Evolutionary conservation across 176 grass and related monocot genomes (phyloP).

Genomic region (Tuctoria greenei): DNA sequence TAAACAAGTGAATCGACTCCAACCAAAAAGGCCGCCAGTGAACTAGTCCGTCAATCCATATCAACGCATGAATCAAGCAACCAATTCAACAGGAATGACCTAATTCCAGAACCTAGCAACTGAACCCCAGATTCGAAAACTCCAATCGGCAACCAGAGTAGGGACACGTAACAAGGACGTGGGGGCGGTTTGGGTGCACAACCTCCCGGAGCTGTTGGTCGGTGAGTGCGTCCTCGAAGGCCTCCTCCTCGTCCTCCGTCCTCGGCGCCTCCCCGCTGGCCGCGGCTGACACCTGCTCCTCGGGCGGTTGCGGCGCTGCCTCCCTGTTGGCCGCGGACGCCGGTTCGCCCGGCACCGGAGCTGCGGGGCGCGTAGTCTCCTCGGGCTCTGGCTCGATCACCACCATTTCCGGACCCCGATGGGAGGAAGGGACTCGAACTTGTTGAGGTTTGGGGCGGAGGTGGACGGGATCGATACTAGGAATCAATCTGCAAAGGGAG

Average conservation of each 20-base stretch:
- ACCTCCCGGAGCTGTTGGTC: constrained; percentile 90
- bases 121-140: constrained; percentile 18
- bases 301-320: background rate
- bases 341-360: background rate
- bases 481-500: no score
- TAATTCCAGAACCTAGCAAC: background rate
- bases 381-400: constrained; percentile 68
- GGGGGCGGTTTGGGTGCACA: background rate
- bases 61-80: background rate
- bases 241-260: constrained; percentile 45
- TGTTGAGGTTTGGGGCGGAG: no score
- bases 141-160: background rate
- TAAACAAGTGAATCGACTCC: background rate
- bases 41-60: background rate
- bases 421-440: background rate
- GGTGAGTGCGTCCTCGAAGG: constrained; percentile 91
- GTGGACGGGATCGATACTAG: no score
- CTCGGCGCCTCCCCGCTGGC: constrained; percentile 20
- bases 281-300: background rate
- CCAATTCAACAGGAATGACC: background rate
- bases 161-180: background rate
- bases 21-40: background rate
- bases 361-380: constrained; percentile 16
- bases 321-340: no score
- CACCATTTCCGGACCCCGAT: constrained; percentile 41